Base-by-base conservation (phyloP, 306 rosid species). In the Begonia peltatifolia region DNA sequence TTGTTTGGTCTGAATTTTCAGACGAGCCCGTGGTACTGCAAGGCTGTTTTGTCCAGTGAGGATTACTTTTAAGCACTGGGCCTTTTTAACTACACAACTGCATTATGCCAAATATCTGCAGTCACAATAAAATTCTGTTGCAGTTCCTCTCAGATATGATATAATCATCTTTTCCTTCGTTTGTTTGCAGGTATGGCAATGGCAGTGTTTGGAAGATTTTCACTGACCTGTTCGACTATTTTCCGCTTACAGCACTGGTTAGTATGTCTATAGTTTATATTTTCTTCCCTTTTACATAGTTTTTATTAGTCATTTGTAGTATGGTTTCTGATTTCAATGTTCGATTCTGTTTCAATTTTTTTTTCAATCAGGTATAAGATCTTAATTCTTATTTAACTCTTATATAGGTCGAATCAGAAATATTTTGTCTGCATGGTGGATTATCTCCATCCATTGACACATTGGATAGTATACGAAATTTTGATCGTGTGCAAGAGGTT, bases 201-300 rank as follows among this genome's bases (percentile, higher is more conserved):
- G 99, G 95, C 61, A 90, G 75, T 79, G 96, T 87, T 63, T 87
- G 94, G 96, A 87, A 87, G 88, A 79, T 57, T 65, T 87, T 90
- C 61, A 90, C 99, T 2, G 94, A 90, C 71, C 71, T 90, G 68
- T 90, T 90, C 63, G 99, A 90, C 78, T 90, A 86, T 79, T 90
- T 90, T 59, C 99, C 99, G 0, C 76, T 86, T 72, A 90, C 99
- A 63, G 95, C 99, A 18, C 56, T 90, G 94, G 95, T 90, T 74
- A 80, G 99, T 86, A 60, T 52, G 18, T 10, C 4, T 44, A 44
- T 11, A 11, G 47, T 44, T 13, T 44, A 44, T 44, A 30, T 30
- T 30, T 44, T 11, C 47, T 44, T 44, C 47, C 47, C 47, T 44
- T 44, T 11, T 44, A 44, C 47, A 44, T 1, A 44, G 47, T 44